Base-by-base conservation (phyloP, 805 yeast species). In the Schwanniomyces occidentalis region DNA sequence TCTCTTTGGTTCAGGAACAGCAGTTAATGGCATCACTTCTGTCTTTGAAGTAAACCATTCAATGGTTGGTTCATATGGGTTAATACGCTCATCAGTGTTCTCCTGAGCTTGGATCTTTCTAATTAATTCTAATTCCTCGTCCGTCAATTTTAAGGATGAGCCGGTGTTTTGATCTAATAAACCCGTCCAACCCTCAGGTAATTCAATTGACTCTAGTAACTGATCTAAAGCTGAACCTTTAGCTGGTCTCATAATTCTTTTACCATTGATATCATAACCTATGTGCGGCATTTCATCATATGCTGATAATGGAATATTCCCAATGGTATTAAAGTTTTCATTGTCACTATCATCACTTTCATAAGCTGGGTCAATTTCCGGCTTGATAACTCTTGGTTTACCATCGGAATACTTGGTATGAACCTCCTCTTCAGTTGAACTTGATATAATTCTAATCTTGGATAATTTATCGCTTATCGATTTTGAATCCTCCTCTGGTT, bases 101-200 rank as follows among this genome's bases (percentile, higher is more conserved):
- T 88, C 88, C 50, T 91, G 87, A 48, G 72, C 75, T 63, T 89
- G 96, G 51, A 93, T 80, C 57, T 86, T 88, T 46, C 82, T 73
- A 54, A 93, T 86, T 44, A 93, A 74, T 47, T 90, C 95, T 52
- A 90, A 72, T 63, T 93, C 99, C 55, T 91, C 97, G 34, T 75
- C 74, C 6, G 88, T 78, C 45, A 93, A 70, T 48, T 93, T 89
- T 66, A 93, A 74, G 34, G 86, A 73, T 7, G 80, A 61, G 42
- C 99, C 99, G 5, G 98, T 88, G 52, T 81, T 75, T 52, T 86
- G 84, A 61, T 93, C 98, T 42, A 91, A 66, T 42, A 93, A 71
- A 30, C 99, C 99, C 10, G 99, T 93, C 98, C 98, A 93, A 16
- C 99, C 99, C 63, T 87, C 95, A 9, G 99, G 99, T 44, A 93